phyloP scores from a whole-genome alignment of 1,284 basidiomycete species.

The Cutaneotrichosporon sp. region DNA sequence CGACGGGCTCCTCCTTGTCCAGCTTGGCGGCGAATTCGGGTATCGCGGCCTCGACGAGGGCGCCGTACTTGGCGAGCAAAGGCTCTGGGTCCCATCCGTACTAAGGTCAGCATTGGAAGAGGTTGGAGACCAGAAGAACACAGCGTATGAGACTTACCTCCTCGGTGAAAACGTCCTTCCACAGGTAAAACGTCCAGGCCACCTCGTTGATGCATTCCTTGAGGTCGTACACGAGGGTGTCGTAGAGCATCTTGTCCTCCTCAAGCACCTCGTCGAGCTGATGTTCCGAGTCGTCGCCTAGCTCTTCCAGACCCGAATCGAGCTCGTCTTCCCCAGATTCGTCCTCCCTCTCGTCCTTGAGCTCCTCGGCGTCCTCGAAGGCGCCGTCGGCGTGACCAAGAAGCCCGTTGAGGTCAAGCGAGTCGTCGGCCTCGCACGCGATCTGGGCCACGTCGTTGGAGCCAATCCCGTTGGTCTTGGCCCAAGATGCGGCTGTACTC shows the following conservation, averaged over 20 bases:
- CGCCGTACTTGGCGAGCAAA: background rate
- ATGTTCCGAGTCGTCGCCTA: no score
- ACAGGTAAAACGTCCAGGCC: background rate
- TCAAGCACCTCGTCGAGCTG: background rate
- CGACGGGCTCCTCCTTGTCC: background rate
- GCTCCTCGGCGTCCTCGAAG: no score
- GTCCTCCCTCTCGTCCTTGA: no score
- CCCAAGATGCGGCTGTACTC: background rate
- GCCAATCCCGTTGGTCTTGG: background rate
- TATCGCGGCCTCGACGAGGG: background rate
- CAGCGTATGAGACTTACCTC: no score
- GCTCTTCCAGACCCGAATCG: background rate
- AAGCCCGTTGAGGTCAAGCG: background rate
- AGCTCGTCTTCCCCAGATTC: background rate
- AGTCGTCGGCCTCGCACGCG: no score
- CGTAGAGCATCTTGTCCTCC: background rate
- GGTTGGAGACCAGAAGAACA: no score
- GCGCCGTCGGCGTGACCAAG: no score
- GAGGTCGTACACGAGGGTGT: background rate
- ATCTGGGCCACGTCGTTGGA: no score
- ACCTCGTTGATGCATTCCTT: background rate
- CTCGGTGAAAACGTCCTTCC: background rate
- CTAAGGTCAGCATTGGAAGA: background rate
- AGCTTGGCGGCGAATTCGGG: background rate
- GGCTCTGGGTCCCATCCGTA: slow-evolving; percentile 1